Percentiles rank a stretch among this genome's conserved stretches.
phyloP scores from a whole-genome alignment of 2,329 filamentous ascomycete species.

The Ophiostoma angusticollis region DNA sequence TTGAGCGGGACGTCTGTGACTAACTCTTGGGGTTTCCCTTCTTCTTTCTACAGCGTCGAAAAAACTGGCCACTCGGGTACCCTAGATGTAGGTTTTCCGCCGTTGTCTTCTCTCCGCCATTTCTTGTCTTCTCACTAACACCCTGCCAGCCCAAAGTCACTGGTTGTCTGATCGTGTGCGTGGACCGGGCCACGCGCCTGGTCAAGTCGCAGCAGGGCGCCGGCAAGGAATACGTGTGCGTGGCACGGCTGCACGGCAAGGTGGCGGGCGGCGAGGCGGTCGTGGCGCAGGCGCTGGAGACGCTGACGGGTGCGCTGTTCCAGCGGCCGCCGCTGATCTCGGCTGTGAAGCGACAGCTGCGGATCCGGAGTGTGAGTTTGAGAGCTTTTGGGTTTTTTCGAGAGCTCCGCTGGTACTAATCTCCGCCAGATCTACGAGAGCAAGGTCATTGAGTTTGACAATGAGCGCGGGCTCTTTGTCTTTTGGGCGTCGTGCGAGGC shows the following conservation, averaged over 20 bases:
- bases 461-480: conserved; percentile 89
- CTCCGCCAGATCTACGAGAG: conserved; percentile 80
- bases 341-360: conserved; percentile 95
- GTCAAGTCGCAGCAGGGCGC: conserved; percentile 99
- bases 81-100: conserved; percentile 48
- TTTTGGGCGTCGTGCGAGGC: conserved; percentile 99
- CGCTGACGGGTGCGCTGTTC: conserved; percentile 91
- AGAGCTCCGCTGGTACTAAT: neutral
- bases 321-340: conserved; percentile 95
- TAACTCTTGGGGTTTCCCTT: too few relatives aligned
- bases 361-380: conserved; percentile 60
- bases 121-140: neutral
- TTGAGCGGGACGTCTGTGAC: too few relatives aligned
- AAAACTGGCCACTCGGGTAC: conserved; percentile 98
- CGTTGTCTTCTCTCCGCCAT: too few relatives aligned
- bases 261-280: conserved; percentile 86
- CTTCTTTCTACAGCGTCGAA: conserved; percentile 51
- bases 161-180: conserved; percentile 32
- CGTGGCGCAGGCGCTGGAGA: conserved; percentile 87
- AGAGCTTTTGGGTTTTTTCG: neutral
- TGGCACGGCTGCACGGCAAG: conserved; percentile 91
- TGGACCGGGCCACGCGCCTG: conserved; percentile 91
- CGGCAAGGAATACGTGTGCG: conserved; percentile 97
- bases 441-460: conserved; percentile 96
- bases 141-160: conserved; percentile 62